These are phyloP conservation scores for Lactifluus piperatus DNA, from an alignment of 768 basidiomycete species.

Conservation along the genomic window DNA sequence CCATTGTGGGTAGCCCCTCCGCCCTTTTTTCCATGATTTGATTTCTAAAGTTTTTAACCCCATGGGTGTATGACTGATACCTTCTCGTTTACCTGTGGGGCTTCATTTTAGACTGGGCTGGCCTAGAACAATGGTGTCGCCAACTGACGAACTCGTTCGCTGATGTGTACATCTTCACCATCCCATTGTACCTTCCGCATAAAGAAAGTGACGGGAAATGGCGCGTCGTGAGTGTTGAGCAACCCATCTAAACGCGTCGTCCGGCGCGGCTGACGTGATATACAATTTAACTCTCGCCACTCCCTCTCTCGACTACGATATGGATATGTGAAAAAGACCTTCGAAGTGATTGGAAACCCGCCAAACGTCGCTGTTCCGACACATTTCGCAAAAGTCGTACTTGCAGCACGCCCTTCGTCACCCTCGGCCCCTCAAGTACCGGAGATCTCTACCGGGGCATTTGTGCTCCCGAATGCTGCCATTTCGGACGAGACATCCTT, in stretches of 20 bases:
- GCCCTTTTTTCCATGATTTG: not conserved
- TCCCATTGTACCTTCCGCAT: conserved; percentile 91
- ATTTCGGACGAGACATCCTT: conserved; percentile 82
- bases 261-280: not conserved
- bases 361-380: conserved; percentile 92
- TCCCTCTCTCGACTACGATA: not conserved
- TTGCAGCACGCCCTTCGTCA: conserved; percentile 66
- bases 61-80: not conserved
- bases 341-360: conserved; percentile 92
- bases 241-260: not conserved
- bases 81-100: not conserved
- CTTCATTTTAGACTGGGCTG: conserved; percentile 97
- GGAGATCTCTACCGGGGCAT: conserved; percentile 85
- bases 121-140: conserved; percentile 92
- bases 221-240: conserved; percentile 70
- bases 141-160: conserved; percentile 77
- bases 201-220: conserved; percentile 86
- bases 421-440: conserved; percentile 58
- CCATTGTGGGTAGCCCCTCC: conserved; percentile 55
- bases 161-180: conserved; percentile 96
- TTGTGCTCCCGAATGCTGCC: conserved; percentile 89
- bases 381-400: conserved; percentile 94
- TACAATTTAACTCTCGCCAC: not conserved
- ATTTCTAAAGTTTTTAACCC: not conserved
- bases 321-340: conserved; percentile 48